Evolutionary conservation across 305 asterid genomes (phyloP), one percentile per base, ranked within the genome.

Genomic region (Fraxinus baroniana): DNA sequence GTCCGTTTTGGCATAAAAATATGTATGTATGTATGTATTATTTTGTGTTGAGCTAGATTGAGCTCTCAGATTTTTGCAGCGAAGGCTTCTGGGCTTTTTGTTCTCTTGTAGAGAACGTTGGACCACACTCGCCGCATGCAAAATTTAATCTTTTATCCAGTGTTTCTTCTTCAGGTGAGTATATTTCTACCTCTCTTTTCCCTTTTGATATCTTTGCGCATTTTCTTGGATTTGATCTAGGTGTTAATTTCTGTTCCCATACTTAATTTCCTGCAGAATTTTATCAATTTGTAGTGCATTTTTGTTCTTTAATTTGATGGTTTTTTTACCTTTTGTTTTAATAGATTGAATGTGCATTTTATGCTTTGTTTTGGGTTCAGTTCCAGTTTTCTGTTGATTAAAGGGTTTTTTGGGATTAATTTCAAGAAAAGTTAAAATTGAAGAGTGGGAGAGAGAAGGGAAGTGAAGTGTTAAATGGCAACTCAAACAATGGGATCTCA

Each of bases 401-500:
- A 83, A 81, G 79, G 52, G 20, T 80, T 49, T 66, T 82, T 66
- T 82, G 75, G 81, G 71, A 30, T 76, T 87, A 73, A 80, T 83
- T 87, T 83, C 22, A 49, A 66, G 74, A 24, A 71, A 49, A 71
- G 79, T 77, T 81, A 77, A 84, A 71, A 80, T 82, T 80, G 37
- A 81, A 78, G 72, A 64, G 8, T 64, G 68, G 44, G 46, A 46
- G 86, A 20, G 82, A 9, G 26, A 30, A 30, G 85, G 68, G 30
- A 28, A 28, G 30, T 28, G 80, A 80, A 79, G 85, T 64, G 77
- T 84, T 83, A 83, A 81, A 78, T 85, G 84, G 86, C 86, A 70
- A 88, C 84, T 77, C 84, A 86, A 87, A 86, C 76, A 81, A 92
- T 92, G 98, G 96, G 98, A 89, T 90, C 94, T 89, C 97, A 91